Evolutionary conservation across 768 basidiomycete genomes (phyloP).

Genomic region (Boletales sp.): DNA sequence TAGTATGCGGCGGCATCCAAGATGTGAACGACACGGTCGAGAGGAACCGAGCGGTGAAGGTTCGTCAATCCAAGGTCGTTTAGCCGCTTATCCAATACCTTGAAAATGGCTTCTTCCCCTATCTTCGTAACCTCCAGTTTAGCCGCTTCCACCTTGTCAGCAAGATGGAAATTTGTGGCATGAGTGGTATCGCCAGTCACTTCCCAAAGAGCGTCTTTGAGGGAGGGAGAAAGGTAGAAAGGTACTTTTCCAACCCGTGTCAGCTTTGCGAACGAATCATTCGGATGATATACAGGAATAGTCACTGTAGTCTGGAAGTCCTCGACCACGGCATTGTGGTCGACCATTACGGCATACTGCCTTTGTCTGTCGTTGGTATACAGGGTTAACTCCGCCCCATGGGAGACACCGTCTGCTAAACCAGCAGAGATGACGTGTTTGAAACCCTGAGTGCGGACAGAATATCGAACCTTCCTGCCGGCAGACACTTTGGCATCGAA

Average conservation of each 20-base stretch:
- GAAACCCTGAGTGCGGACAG: background rate
- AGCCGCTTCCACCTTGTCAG: background rate
- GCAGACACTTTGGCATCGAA: conserved; percentile 20
- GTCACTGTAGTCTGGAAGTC: conserved; percentile 12
- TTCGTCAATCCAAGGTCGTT: conserved; percentile 1
- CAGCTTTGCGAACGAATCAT: conserved; percentile 3
- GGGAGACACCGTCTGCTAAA: conserved; percentile 22
- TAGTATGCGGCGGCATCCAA: conserved; percentile 16
- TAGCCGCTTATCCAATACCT: background rate
- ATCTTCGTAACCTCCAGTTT: conserved; percentile 4
- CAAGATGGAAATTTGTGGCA: background rate
- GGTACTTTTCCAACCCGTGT: conserved; percentile 1
- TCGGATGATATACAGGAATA: background rate
- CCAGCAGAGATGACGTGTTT: conserved; percentile 23
- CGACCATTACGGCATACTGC: conserved; percentile 1
- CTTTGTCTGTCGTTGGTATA: conserved; percentile 5
- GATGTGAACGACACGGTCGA: background rate
- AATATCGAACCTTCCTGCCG: conserved; percentile 5
- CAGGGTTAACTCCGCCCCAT: conserved; percentile 17
- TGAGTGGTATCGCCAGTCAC: background rate
- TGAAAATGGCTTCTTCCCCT: conserved; percentile 1
- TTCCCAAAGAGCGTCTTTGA: background rate
- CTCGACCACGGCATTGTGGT: conserved; percentile 4
- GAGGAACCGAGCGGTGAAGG: background rate
- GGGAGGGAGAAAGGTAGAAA: background rate